These are phyloP conservation scores for Bassia scoparia DNA, from an alignment of 148 eudicot species.

Conservation along the genomic window DNA sequence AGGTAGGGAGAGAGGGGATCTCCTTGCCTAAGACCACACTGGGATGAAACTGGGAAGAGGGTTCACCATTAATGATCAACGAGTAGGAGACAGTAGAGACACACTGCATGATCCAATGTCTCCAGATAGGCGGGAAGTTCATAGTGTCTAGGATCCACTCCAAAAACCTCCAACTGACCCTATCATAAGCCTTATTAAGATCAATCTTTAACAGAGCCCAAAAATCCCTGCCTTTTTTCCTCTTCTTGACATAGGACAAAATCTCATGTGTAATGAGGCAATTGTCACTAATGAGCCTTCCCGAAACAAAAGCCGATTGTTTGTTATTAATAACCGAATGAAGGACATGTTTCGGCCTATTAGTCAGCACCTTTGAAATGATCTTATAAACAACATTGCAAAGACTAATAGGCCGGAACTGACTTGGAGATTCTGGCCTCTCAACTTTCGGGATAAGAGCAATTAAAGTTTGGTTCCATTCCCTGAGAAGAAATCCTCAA, in stretches of 20 bases:
- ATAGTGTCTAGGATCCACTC: not conserved
- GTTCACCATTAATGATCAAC: not conserved
- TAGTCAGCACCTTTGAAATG: not conserved
- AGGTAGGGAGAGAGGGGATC: not conserved
- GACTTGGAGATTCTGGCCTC: not conserved
- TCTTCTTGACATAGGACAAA: not conserved
- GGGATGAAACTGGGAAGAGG: not conserved
- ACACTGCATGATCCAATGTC: not conserved
- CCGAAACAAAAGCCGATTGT: not conserved
- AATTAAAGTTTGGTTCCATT: not conserved
- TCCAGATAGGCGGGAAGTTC: not conserved
- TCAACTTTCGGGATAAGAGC: not conserved
- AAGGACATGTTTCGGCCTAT: not conserved
- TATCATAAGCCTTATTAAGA: not conserved
- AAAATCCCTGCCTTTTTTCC: fast-evolving
- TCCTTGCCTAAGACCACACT: not conserved
- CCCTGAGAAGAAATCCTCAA: not conserved
- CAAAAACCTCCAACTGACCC: not conserved
- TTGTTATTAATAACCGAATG: not conserved
- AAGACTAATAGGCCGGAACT: not conserved
- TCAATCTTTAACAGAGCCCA: not conserved
- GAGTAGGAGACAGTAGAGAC: not conserved
- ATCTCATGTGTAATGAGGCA: not conserved
- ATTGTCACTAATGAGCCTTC: not conserved
- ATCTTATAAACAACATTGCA: not conserved